Evolutionary conservation across 2,329 filamentous ascomycete genomes (phyloP), one percentile per base, ranked within the genome.

Genomic region (Lasiodiplodia gonubiensis): DNA sequence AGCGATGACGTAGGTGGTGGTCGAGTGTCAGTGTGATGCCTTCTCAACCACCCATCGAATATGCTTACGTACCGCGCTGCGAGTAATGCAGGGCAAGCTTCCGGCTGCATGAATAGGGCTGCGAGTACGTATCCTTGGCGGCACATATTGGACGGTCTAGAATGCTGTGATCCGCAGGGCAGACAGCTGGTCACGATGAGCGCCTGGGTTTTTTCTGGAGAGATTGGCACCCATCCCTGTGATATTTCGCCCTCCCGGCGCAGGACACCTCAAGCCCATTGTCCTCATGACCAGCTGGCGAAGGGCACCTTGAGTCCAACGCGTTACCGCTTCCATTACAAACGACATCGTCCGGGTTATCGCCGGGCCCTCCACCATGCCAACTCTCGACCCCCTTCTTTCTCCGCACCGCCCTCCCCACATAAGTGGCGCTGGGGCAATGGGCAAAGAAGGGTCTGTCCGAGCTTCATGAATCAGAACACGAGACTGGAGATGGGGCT

Each of bases 1-100:
- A 8, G 7, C n/a, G 23, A 49, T 63, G 59, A 63, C 59, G 59
- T 63, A 51, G 59, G 59, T 63, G 59, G 59, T 51, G 46, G 25
- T 27, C 18, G 18, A 10, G 18, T 21, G 23, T 7, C 23, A n/a
- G 27, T 11, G 39, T 61, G 57, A 21, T 49, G 25, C 30, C 30
- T 33, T 33, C 30, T 33, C 30, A 33, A 33, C 30, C 30, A 33
- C 30, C 30, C 18, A n/a, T 14, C 33, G n/a, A 39, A 21, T 18
- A 3, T 54, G 35, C 39, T 18, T 48, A 18, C 57, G 35, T 55
- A 10, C 3, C 14, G 25, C 27, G 30, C 52, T 57, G 33, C 37
- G 33, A 23, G 16, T 12, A 42, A 59, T 42, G 54, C 35, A 42
- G 37, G 54, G 37, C 54, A 23, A 27, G 30, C 18, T 12, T 14